Percentiles rank a stretch among this genome's conserved stretches.
These are phyloP conservation scores for Zhuliangozyma blackwelliae DNA, from an alignment of 1,139 yeast genomes.

Conservation along the genomic window DNA sequence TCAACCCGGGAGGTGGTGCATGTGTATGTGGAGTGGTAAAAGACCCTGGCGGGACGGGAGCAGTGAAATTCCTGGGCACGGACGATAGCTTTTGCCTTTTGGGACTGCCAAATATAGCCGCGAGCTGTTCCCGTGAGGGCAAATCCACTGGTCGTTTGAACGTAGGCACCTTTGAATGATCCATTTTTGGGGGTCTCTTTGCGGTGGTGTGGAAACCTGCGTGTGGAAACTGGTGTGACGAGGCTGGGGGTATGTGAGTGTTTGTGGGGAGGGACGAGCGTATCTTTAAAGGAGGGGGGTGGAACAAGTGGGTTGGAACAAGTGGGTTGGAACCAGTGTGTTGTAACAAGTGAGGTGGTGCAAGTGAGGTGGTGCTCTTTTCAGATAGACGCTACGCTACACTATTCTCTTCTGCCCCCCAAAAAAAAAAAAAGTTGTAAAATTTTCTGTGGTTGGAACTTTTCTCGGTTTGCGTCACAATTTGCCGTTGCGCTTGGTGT, in stretches of 20 bases:
- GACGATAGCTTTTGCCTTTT: slow-evolving; percentile 10
- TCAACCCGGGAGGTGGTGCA: slow-evolving; percentile 12
- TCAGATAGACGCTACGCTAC: too few species aligned
- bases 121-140: slow-evolving; percentile 12
- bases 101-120: slow-evolving; percentile 9
- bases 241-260: background rate
- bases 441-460: background rate
- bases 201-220: background rate
- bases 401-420: too few species aligned
- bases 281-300: too few species aligned
- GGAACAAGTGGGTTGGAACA: too few species aligned
- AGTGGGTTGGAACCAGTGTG: too few species aligned
- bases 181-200: slow-evolving; percentile 3
- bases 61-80: slow-evolving; percentile 6
- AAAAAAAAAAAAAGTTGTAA: too few species aligned
- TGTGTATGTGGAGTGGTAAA: slow-evolving; percentile 2
- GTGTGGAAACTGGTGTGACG: background rate
- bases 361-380: too few species aligned
- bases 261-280: background rate
- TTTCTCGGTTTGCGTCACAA: too few species aligned
- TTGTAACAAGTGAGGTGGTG: too few species aligned
- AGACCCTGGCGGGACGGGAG: background rate
- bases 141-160: slow-evolving; percentile 9
- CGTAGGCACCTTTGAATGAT: slow-evolving; percentile 8
- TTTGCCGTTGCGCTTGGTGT: too few species aligned